A percentile compares a stretch with the other conserved stretches of the same genome.
These are phyloP conservation scores for Luvunga scandens DNA, from an alignment of 345 rosid species.

Conservation along the genomic window DNA sequence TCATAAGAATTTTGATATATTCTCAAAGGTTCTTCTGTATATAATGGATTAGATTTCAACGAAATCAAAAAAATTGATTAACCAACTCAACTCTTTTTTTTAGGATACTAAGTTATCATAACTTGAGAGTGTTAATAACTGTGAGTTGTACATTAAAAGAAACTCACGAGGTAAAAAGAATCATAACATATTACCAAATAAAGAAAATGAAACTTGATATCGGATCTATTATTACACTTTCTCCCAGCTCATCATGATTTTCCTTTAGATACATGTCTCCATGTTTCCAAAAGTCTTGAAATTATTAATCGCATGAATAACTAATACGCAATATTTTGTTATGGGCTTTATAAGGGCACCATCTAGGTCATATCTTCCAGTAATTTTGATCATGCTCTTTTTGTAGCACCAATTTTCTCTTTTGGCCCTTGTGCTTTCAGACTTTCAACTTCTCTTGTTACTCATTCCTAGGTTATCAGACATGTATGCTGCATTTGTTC, in stretches of 20 bases:
- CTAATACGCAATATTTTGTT: not conserved
- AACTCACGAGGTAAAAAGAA: not conserved
- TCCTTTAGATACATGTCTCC: not conserved
- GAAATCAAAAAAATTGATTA: not conserved
- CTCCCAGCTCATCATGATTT: not conserved
- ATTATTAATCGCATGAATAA: not conserved
- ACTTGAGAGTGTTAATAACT: not conserved
- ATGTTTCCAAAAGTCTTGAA: not conserved
- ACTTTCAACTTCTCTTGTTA: not conserved
- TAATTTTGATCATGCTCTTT: not conserved
- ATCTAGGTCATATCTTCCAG: not conserved
- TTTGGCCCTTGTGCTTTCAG: not conserved
- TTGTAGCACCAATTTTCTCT: not conserved
- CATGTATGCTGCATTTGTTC: not conserved
- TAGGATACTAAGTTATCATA: not conserved
- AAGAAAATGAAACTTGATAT: not conserved
- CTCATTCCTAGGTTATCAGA: not conserved
- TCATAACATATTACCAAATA: not conserved
- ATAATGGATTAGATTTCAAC: not conserved
- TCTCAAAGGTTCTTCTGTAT: not conserved
- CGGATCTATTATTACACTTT: not conserved
- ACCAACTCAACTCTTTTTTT: not conserved
- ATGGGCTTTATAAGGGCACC: not conserved
- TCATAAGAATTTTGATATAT: not conserved
- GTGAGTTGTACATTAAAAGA: not conserved